Base-by-base conservation (phyloP, 1,284 basidiomycete genomes). In the Fomitopsis schrenkii region DNA sequence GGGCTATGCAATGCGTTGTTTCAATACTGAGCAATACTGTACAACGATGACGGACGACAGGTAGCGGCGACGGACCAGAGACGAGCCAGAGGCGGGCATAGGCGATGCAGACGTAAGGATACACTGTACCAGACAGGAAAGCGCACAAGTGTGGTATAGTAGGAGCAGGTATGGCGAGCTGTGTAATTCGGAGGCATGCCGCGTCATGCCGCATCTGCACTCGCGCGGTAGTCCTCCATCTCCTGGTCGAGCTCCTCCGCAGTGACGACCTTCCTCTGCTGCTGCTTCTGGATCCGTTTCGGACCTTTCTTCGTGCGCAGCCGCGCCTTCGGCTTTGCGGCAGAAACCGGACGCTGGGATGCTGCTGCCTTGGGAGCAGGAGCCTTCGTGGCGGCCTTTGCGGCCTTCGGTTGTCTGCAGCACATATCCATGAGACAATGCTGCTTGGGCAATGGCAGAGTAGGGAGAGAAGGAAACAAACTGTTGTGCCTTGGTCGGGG, bases 191-290 rank as follows among this genome's bases (percentile, higher is more conserved):
- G 12, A 26, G 30, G 28, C 14, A 33, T 22, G 48, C 15, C 38
- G 36, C 8, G 17, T 45, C 40, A 56, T 56, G 30, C 40, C 10
- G 57, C 52, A 40, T 62, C 64, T n/a, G 63, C 63, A 15, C 60
- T 58, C 53, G 83, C 82, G 38, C 80, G 78, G 66, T 90, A 90
- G 55, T 88, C 85, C 59, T 90, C 88, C 84, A 90, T 90, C 71
- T 90, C 88, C 70, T 80, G 77, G 70, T 90, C 88, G 35, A 90
- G 76, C 63, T 88, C 79, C 36, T 78, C 81, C 28, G 72, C 70
- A 1, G 81, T 77, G 50, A 50, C 48, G 0, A 41, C 58, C 14
- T 35, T 70, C 52, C 35, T 33, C 22, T 54, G 52, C n/a, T 53
- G 52, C 52, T 54, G 63, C 58, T 67, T 64, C 57, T 67, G 63